Evolutionary conservation across 768 basidiomycete species (phyloP), one percentile per base, ranked within the genome.

Genomic region (Panus rudis): DNA sequence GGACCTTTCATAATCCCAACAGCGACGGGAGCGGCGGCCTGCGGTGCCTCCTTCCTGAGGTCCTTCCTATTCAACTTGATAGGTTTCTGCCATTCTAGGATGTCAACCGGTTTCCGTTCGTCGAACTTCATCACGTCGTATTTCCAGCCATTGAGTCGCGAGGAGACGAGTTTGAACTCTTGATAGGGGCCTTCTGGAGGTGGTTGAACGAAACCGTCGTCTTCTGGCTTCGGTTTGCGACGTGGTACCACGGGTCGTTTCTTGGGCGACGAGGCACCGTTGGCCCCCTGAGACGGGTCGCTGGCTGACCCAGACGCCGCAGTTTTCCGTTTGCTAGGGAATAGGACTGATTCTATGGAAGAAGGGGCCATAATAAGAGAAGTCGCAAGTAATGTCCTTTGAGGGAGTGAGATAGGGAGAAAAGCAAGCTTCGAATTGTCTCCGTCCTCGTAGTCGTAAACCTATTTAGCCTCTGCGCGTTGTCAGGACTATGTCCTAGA

Each of bases 61-160:
- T 93, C 86, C 64, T 92, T 92, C 55, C 91, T 73, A 63, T 93
- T 93, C 53, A 93, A 69, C 66, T 85, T 88, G 57, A 92, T 81
- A 12, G 91, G 91, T 46, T 67, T 67, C 24, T 68, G 60, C 84
- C 90, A 92, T 23, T 65, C 62, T 40, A 69, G 69, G 42, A 89
- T 70, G 57, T 91, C 86, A 43, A 88, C 66, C 13, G 72, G 67
- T 55, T 83, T 83, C 44, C 82, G 73, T 25, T 81, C 78, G 61
- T 87, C 81, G 60, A 93, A 90, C 63, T 90, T 90, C 84, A 92
- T 89, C 46, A 92, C 78, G 64, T 92, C 86, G 72, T 90, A 88
- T 58, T 85, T 88, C 87, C 88, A 91, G 21, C 84, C 86, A 58
- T 86, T 85, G 57, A 84, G 75, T 13, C 79, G 75, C 22, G 84